Conservation (phyloP, 768 basidiomycete species). For the Leccinum arenicola region DNA sequence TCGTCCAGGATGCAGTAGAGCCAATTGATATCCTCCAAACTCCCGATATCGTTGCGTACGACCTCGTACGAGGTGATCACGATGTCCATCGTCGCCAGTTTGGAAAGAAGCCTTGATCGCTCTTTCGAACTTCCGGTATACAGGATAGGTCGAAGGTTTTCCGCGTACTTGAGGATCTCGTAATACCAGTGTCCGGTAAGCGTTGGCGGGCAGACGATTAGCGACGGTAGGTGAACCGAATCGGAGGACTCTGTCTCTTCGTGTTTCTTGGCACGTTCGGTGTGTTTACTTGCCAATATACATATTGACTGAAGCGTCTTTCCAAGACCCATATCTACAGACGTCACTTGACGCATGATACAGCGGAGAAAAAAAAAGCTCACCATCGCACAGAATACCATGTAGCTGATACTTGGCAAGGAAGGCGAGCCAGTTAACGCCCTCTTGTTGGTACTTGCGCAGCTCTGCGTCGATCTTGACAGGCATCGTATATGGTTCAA, state of each 20-base stretch:
- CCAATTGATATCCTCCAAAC: constrained; percentile 75
- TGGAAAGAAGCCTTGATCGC: constrained; percentile 62
- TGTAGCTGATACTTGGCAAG: constrained; percentile 97
- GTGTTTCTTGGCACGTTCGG: constrained; percentile 74
- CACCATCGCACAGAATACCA: constrained; percentile 96
- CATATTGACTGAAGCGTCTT: constrained; percentile 98
- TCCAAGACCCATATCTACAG: constrained; percentile 94
- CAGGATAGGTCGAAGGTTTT: constrained; percentile 77
- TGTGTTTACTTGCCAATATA: constrained; percentile 91
- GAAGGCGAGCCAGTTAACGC: constrained; percentile 98
- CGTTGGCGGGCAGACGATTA: constrained; percentile 96
- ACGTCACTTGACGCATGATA: background rate
- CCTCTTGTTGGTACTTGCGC: constrained; percentile 97
- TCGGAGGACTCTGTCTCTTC: constrained; percentile 68
- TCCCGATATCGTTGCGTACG: constrained; percentile 88
- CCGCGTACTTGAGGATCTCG: constrained; percentile 90
- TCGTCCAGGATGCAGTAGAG: constrained; percentile 97
- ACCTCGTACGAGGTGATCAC: constrained; percentile 98
- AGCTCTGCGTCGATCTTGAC: constrained; percentile 89
- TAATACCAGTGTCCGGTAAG: constrained; percentile 99
- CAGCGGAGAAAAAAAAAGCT: constrained; percentile 18
- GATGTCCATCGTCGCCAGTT: constrained; percentile 74
- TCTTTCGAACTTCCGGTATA: constrained; percentile 89
- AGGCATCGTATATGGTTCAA: constrained; percentile 85
- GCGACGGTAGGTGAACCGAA: constrained; percentile 82